A percentile compares a stretch with the other conserved stretches of the same genome.
phyloP scores from a whole-genome alignment of 108 stramenopile genomes.

The Stephanodiscus triporus region DNA sequence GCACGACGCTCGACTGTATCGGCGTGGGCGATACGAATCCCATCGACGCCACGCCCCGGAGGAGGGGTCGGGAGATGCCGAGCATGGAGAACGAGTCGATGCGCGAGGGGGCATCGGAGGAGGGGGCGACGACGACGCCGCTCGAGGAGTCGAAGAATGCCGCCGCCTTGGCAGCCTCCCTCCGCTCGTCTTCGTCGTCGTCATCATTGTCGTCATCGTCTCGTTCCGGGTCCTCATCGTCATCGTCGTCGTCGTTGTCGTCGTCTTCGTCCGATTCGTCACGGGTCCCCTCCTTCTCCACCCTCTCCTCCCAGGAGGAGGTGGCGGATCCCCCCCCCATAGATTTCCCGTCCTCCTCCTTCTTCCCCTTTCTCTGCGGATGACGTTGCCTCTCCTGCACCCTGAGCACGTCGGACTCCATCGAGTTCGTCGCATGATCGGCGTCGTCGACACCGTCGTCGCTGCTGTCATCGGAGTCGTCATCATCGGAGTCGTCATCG shows the following conservation, averaged over 20 bases:
- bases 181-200: slow-evolving; percentile 62
- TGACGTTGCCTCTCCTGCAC: slow-evolving; percentile 22
- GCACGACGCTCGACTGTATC: slow-evolving; percentile 92
- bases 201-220: slow-evolving; percentile 42
- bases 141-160: slow-evolving; percentile 68
- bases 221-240: slow-evolving; percentile 24
- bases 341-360: slow-evolving; percentile 6
- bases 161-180: slow-evolving; percentile 66
- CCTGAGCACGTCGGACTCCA: slow-evolving; percentile 48
- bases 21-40: slow-evolving; percentile 95
- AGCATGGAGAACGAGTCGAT: slow-evolving; percentile 88
- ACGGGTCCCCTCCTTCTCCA: background rate
- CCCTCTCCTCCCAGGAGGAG: background rate
- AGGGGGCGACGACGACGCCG: background rate
- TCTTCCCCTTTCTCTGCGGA: slow-evolving; percentile 4
- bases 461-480: slow-evolving; percentile 40
- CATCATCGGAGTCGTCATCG: background rate
- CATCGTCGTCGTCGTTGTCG: slow-evolving; percentile 42
- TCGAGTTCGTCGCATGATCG: slow-evolving; percentile 35
- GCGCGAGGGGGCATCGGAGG: slow-evolving; percentile 22
- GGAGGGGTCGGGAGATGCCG: slow-evolving; percentile 90
- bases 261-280: slow-evolving; percentile 52
- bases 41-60: slow-evolving; percentile 94
- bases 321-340: slow-evolving; percentile 21
- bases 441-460: slow-evolving; percentile 53